Base-by-base conservation (phyloP, 73 alveolate species). In the Stentor roeselii region DNA sequence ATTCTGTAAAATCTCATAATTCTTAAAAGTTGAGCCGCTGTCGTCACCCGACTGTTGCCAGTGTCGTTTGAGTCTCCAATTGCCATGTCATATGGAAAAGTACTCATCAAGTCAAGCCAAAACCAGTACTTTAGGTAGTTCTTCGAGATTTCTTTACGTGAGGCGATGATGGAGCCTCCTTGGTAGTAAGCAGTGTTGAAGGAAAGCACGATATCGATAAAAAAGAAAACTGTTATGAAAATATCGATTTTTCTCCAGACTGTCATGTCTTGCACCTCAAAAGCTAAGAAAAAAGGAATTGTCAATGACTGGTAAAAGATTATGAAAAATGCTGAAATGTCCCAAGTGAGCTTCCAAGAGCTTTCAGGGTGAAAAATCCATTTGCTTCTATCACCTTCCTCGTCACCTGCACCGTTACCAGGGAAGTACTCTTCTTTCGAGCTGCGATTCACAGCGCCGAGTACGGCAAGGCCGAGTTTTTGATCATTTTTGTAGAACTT, bases 161-260 rank as follows among this genome's bases (percentile, higher is more conserved):
- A 60, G 83, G 87, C 82, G 3, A 86, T 86, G 27, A 89, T 41
- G 3, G 80, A 60, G 58, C 98, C 98, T 36, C 87, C 89, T 35
- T 88, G 78, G 60, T 93, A 93, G 60, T 90, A 93, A 3, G 95
- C 98, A 36, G 96, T 91, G 75, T 88, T 88, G 75, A 91, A 87
- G 31, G 87, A 31, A 30, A 93, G 39, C 31, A 78, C 89, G 31
- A 92, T 77, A 42, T 87, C 96, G 30, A 88, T 14, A 3, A 90
- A 61, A 75, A 88, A 91, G 42, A 91, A 59, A 42, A 82, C 87
- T 84, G 60, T 39, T 39, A 41, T 36, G 32, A 36, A 11, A 31
- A 31, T 35, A 38, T 90, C 96, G 42, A 84, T 21, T 3, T 30
- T 6, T 3, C 31, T 60, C 59, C 40, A 78, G 11, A 83, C 76